Base-by-base conservation (phyloP, 2,329 filamentous ascomycete species). In the Allantophomopsis lycopodina region DNA sequence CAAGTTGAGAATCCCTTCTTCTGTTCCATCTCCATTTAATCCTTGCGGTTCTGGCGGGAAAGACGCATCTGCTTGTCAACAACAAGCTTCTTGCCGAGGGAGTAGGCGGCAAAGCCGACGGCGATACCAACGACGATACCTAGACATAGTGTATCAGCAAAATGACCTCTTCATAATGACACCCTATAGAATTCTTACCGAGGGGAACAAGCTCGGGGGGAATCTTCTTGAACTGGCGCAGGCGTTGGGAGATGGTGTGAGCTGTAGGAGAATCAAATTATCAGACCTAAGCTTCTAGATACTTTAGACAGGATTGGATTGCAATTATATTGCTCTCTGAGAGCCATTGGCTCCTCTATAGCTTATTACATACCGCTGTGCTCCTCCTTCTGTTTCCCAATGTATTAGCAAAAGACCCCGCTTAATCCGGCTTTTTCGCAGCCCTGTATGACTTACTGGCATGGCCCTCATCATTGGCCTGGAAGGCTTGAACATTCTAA, bases 181-280 rank as follows among this genome's bases (percentile, higher is more conserved):
- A 7, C 11, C 13, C n/a, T 35, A 5, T 20, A 21, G 8, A 67
- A 28, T 28, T 28, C 76, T 62, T 79, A 94, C 88, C 88, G 54
- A 98, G 81, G 57, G 91, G 91, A 53, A 88, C 77, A 74, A 98
- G 73, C 73, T 98, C 91, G 52, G 86, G 78, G 52, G 91, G 91
- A 58, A 96, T 82, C 66, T 79, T 79, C 74, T 83, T 88, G 58
- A 95, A 72, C 60, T 78, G 81, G 61, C 88, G 83, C 55, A 98
- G 72, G 61, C 89, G 85, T 71, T 96, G 91, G 50, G 89, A 94
- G 64, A 96, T 78, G 55, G 89, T 95, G 70, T 96, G 91, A 60
- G 86, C 91, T 98, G 53, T 50, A 47, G 41, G 46, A 20, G 18
- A 37, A 49, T 38, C 42, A 35, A 46, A 51, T 37, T 12, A 12